Evolutionary conservation across 345 rosid genomes (phyloP), one percentile per base, ranked within the genome.

Genomic region (Salix udensis): DNA sequence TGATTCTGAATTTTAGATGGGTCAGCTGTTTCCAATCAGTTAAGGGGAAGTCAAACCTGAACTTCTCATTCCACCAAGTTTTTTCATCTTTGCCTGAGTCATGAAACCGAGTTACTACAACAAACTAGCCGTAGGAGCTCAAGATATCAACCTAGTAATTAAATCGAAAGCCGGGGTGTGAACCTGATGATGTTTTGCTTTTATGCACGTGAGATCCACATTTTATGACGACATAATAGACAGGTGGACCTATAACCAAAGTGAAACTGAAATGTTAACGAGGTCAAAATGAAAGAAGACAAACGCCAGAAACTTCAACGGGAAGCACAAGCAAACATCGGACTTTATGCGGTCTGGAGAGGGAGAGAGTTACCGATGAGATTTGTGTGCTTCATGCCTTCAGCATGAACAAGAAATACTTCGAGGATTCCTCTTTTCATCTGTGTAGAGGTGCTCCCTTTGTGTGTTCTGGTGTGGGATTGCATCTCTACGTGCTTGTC

Each of bases 11-110:
- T 74, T 88, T 96, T 53, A 93, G 83, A 46, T 87, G 88, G 52
- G 82, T 80, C 26, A 87, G 48, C 39, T 78, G 86, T 80, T 81
- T 83, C 92, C 96, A 93, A 34, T 89, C 84, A 53, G 77, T 68
- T 28, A 86, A 72, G 0, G 88, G 88, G 72, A 83, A 88, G 68
- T 89, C 87, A 24, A 93, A 91, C 46, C 52, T 77, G 82, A 96
- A 89, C 83, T 95, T 95, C 87, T 95, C 87, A 83, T 95, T 93
- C 98, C 98, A 95, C 83, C 87, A 68, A 50, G 86, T 88, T 24
- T 83, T 84, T 9, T 81, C 83, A 75, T 85, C 82, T 78, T 85
- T 83, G 78, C 86, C 96, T 93, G 80, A 78, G 76, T 50, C 66
- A 71, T 34, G 69, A 70, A 74, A 31, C 70, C 31, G 30, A 15